phyloP scores from a whole-genome alignment of 1,284 basidiomycete genomes.

The Farysia itapuensis region DNA sequence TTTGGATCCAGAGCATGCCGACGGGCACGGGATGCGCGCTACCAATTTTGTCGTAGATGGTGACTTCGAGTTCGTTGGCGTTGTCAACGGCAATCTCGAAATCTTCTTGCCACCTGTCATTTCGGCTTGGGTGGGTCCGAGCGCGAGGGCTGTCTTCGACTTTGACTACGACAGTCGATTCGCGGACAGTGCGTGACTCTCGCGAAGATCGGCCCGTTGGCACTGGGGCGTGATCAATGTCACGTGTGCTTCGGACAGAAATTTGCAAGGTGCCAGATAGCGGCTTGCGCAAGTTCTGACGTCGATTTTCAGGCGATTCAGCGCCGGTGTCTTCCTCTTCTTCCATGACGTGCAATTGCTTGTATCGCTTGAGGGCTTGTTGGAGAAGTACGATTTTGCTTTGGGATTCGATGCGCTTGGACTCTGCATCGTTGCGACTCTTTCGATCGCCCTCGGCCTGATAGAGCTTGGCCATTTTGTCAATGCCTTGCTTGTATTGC shows the following conservation, averaged over 20 bases:
- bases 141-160: slow-evolving; percentile 93
- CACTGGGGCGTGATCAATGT: slow-evolving; percentile 89
- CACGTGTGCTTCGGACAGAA: slow-evolving; percentile 82
- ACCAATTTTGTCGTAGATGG: slow-evolving; percentile 85
- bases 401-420: slow-evolving; percentile 89
- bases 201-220: slow-evolving; percentile 64
- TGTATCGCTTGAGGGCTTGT: slow-evolving; percentile 90
- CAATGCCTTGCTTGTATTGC: slow-evolving; percentile 97
- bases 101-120: slow-evolving; percentile 95
- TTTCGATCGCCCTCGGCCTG: slow-evolving; percentile 90
- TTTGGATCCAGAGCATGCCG: slow-evolving; percentile 91
- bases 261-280: slow-evolving; percentile 90
- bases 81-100: slow-evolving; percentile 97
- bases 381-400: slow-evolving; percentile 92
- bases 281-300: slow-evolving; percentile 87
- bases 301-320: slow-evolving; percentile 69
- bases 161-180: slow-evolving; percentile 91
- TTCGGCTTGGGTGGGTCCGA: slow-evolving; percentile 86
- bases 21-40: slow-evolving; percentile 82
- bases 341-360: slow-evolving; percentile 90
- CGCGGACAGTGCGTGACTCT: slow-evolving; percentile 60
- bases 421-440: slow-evolving; percentile 74
- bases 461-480: slow-evolving; percentile 91
- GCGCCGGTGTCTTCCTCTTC: slow-evolving; percentile 70
- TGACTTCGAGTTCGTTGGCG: slow-evolving; percentile 96